Evolutionary conservation across 768 basidiomycete species (phyloP).

Genomic region (Inosperma sp.): DNA sequence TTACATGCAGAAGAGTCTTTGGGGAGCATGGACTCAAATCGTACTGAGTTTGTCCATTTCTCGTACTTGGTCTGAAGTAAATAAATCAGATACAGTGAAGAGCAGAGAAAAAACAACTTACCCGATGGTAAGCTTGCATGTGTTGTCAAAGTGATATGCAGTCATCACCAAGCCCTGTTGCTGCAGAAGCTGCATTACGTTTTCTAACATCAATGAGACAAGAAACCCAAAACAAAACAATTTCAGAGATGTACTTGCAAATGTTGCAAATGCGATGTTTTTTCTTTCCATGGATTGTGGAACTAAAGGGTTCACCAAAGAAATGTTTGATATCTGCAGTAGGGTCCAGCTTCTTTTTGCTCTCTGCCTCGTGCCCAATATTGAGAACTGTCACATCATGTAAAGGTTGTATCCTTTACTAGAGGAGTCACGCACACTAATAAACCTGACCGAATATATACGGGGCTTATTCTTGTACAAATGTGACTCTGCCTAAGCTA

Average conservation of each 20-base stretch:
- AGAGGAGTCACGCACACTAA: too few relatives aligned
- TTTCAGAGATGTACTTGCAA: not conserved
- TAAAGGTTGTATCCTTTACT: too few relatives aligned
- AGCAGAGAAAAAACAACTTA: not conserved
- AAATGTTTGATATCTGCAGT: not conserved
- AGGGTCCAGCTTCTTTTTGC: not conserved
- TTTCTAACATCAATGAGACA: not conserved
- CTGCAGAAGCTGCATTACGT: not conserved
- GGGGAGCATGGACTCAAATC: slow-evolving; percentile 13
- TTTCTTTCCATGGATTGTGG: not conserved
- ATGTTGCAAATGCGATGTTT: not conserved
- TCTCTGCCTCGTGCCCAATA: not conserved
- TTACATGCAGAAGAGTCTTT: not conserved
- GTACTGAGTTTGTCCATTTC: slow-evolving; percentile 8
- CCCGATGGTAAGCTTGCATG: slow-evolving; percentile 1
- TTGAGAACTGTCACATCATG: not conserved
- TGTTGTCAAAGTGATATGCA: not conserved
- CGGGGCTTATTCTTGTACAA: too few relatives aligned
- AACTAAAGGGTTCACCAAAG: not conserved
- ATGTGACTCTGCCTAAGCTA: too few relatives aligned
- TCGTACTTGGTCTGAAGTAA: slow-evolving; percentile 5
- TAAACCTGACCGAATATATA: too few relatives aligned
- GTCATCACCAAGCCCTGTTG: not conserved
- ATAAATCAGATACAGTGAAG: not conserved
- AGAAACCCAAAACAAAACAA: not conserved